phyloP scores from a whole-genome alignment of 805 yeast genomes.

The Candida loeiensis region DNA sequence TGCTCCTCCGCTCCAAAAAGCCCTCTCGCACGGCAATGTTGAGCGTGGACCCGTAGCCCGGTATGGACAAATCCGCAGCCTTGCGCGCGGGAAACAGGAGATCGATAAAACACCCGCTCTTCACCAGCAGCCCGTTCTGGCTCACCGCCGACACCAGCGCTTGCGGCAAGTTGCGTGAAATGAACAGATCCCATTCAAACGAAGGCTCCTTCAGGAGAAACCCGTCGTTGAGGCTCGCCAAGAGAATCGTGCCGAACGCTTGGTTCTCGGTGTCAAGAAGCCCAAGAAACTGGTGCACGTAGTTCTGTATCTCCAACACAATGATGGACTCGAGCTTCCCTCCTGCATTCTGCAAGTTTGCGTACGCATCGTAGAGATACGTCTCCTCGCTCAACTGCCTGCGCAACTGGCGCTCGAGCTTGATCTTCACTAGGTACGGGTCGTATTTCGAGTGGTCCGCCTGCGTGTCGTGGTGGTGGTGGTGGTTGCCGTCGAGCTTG shows the following conservation, averaged over 20 bases:
- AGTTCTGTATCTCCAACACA: conserved; percentile 79
- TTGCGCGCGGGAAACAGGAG: conserved; percentile 36
- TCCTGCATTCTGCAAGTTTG: conserved; percentile 83
- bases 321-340: conserved; percentile 84
- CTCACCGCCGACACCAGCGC: conserved; percentile 27
- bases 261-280: conserved; percentile 71
- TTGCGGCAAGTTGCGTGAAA: conserved; percentile 56
- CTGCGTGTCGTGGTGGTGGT: conserved; percentile 2
- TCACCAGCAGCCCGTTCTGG: conserved; percentile 22
- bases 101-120: conserved; percentile 39
- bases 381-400: conserved; percentile 80
- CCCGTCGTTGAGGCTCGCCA: conserved; percentile 58
- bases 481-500: conserved; percentile 25
- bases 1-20: conserved; percentile 81
- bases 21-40: conserved; percentile 69
- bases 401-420: conserved; percentile 72
- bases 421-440: conserved; percentile 73
- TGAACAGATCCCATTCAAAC: conserved; percentile 86
- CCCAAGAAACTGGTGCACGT: conserved; percentile 68
- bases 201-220: conserved; percentile 73
- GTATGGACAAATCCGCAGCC: conserved; percentile 54
- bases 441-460: conserved; percentile 52
- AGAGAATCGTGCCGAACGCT: conserved; percentile 60
- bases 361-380: conserved; percentile 81
- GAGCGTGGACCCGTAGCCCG: conserved; percentile 65